Evolutionary conservation across 1,284 basidiomycete genomes (phyloP).

Genomic region (Trichosporon inkin): DNA sequence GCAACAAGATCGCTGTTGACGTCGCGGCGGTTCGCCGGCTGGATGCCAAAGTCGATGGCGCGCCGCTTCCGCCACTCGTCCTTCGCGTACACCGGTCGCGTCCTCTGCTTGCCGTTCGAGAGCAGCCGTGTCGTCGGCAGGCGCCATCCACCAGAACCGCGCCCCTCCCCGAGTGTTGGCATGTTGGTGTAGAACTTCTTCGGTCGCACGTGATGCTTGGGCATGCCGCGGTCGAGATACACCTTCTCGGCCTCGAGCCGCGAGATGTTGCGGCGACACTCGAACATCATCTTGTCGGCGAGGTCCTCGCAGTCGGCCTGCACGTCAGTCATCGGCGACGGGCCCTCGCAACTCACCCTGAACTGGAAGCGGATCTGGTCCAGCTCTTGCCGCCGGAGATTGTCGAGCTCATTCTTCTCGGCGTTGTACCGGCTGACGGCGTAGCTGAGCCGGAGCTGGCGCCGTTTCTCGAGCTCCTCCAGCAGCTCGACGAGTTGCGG

Average conservation of each 20-base stretch:
- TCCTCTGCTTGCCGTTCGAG: conserved; percentile 23
- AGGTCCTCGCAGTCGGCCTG: conserved; percentile 28
- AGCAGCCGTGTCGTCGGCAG: conserved; percentile 22
- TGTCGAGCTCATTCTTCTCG: conserved; percentile 21
- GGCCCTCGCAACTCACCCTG: conserved; percentile 21
- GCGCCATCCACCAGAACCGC: conserved; percentile 36
- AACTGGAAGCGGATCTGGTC: conserved; percentile 21
- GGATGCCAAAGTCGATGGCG: conserved; percentile 16
- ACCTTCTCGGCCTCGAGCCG: conserved; percentile 28
- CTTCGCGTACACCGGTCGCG: conserved; percentile 19
- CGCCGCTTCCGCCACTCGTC: conserved; percentile 23
- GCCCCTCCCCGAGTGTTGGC: conserved; percentile 29
- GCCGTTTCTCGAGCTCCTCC: conserved; percentile 31
- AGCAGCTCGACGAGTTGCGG: conserved; percentile 30
- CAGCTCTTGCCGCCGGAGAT: conserved; percentile 8
- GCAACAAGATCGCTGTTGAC: conserved; percentile 24
- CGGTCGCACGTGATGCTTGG: conserved; percentile 6
- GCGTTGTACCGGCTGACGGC: conserved; percentile 17
- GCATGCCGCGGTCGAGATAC: conserved; percentile 23
- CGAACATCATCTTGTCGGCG: conserved; percentile 21
- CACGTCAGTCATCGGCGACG: conserved; percentile 8
- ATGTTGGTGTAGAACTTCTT: conserved; percentile 25
- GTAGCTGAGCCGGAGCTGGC: conserved; percentile 21
- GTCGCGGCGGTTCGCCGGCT: conserved; percentile 14
- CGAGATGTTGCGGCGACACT: conserved; percentile 25